phyloP scores from a whole-genome alignment of 331 rosid genomes.

The Quercus lobata region DNA sequence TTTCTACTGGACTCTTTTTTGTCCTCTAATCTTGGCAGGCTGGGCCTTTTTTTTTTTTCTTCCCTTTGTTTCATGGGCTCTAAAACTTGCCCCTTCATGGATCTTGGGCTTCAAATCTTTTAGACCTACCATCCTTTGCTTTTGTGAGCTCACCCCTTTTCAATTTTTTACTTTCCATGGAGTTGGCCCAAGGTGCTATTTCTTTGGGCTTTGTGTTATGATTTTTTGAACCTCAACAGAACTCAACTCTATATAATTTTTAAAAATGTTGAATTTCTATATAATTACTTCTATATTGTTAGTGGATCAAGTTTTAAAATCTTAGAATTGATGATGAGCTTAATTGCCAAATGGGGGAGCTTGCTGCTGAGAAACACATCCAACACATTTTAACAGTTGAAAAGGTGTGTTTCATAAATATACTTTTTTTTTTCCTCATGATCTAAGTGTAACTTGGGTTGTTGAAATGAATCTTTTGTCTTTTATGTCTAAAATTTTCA shows the following conservation, averaged over 20 bases:
- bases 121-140: no score
- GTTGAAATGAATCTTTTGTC: constrained; percentile 7
- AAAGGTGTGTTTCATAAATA: constrained; percentile 41
- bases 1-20: no score
- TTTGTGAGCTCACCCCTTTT: no score
- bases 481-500: neutral
- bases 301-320: neutral
- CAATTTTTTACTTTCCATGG: no score
- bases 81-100: no score
- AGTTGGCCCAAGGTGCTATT: no score
- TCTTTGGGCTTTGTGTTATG: no score
- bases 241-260: neutral
- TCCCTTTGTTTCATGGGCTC: no score
- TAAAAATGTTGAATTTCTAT: neutral
- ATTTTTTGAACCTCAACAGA: no score
- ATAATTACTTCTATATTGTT: neutral
- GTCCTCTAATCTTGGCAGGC: no score
- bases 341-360: constrained; percentile 53
- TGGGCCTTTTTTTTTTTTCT: no score
- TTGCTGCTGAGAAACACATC: constrained; percentile 67
- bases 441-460: neutral
- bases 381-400: constrained; percentile 55
- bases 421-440: neutral
- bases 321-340: neutral
- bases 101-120: no score